A percentile compares a stretch with the other conserved stretches of the same genome.
These are phyloP conservation scores for Pilatotrama ljubarskyi DNA, from an alignment of 768 basidiomycete genomes.

Conservation along the genomic window DNA sequence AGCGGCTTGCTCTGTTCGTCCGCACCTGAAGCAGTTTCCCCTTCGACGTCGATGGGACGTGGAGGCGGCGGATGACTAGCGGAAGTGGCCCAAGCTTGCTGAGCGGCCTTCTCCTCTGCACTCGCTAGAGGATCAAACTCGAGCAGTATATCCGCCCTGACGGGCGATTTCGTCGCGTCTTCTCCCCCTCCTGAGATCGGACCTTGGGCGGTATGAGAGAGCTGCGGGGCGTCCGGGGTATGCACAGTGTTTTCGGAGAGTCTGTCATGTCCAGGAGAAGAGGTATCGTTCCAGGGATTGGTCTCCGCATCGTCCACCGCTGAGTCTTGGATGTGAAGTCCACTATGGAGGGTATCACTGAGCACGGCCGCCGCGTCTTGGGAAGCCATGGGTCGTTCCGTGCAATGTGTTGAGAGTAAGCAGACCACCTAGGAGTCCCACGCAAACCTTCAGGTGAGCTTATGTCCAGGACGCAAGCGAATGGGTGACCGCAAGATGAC, in stretches of 20 bases:
- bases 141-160: slow-evolving; percentile 42
- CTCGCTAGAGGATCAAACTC: slow-evolving; percentile 72
- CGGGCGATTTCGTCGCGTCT: slow-evolving; percentile 12
- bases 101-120: slow-evolving; percentile 57
- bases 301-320: background rate
- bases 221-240: slow-evolving; percentile 45
- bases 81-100: slow-evolving; percentile 62
- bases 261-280: background rate
- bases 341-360: slow-evolving; percentile 14
- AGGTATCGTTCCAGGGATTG: slow-evolving; percentile 24
- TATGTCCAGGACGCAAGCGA: too few species aligned
- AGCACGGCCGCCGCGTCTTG: slow-evolving; percentile 24
- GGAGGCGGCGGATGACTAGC: slow-evolving; percentile 60
- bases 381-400: slow-evolving; percentile 6
- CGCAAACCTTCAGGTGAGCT: too few species aligned
- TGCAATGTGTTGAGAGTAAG: background rate
- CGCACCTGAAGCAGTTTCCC: background rate
- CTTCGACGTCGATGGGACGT: background rate
- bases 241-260: slow-evolving; percentile 1
- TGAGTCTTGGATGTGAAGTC: slow-evolving; percentile 9
- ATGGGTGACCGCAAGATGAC: too few species aligned
- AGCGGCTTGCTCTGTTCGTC: background rate
- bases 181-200: slow-evolving; percentile 31
- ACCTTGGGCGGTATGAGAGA: slow-evolving; percentile 42
- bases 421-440: too few species aligned